phyloP scores from a whole-genome alignment of 495 filamentous ascomycete genomes.

The Neurospora discreta region DNA sequence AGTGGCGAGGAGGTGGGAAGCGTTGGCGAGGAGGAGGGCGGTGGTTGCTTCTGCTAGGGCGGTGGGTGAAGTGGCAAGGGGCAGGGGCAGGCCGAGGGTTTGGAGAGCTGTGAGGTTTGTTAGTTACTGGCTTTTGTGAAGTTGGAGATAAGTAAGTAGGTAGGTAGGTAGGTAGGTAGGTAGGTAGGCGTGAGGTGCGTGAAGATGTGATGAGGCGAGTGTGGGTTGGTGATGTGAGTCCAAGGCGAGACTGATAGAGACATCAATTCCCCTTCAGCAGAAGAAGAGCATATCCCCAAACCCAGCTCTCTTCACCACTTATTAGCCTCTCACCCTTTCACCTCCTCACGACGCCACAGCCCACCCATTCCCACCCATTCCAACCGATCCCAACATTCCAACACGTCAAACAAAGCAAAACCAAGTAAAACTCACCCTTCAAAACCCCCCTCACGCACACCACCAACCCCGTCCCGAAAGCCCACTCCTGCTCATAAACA shows the following conservation, averaged over 20 bases:
- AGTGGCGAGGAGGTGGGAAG: slow-evolving; percentile 64
- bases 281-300: neutral
- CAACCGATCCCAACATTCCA: neutral
- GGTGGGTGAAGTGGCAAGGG: neutral
- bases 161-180: neutral
- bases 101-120: neutral
- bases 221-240: neutral
- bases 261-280: neutral
- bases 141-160: neutral
- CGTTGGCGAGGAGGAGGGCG: slow-evolving; percentile 54
- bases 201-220: neutral
- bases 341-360: neutral
- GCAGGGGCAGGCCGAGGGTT: neutral
- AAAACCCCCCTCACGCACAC: slow-evolving; percentile 32
- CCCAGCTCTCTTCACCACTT: neutral
- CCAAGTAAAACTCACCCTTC: slow-evolving; percentile 15
- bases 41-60: slow-evolving; percentile 26
- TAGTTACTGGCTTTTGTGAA: neutral
- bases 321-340: neutral
- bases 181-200: neutral
- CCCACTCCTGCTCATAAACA: slow-evolving; percentile 91
- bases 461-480: slow-evolving; percentile 66
- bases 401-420: neutral
- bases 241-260: neutral
- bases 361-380: neutral